Evolutionary conservation across 805 yeast species (phyloP).

Genomic region (Ogataea siamensis): DNA sequence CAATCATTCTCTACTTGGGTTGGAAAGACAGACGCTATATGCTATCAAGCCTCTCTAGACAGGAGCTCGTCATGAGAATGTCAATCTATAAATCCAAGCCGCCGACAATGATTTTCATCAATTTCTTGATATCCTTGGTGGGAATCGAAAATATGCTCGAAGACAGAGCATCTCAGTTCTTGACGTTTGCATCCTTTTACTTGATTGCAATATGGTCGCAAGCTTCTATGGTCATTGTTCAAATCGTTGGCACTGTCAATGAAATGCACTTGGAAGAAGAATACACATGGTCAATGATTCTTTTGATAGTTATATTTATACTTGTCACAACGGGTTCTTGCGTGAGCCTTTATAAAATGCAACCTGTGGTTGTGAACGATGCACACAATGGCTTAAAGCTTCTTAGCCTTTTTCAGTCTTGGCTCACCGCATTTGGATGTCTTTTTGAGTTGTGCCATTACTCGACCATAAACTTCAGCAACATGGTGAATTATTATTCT

Average conservation of each 20-base stretch:
- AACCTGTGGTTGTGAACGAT: conserved; percentile 2
- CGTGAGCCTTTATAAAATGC: conserved; percentile 7
- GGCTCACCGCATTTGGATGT: conserved; percentile 24
- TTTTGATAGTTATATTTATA: conserved; percentile 6
- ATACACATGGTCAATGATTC: conserved; percentile 14
- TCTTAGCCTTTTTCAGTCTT: conserved; percentile 18
- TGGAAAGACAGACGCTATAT: conserved; percentile 17
- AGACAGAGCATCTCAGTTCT: conserved; percentile 6
- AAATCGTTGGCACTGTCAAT: conserved; percentile 10
- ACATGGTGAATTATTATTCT: conserved; percentile 18
- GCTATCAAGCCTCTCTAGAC: conserved; percentile 9
- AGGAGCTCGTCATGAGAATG: conserved; percentile 9
- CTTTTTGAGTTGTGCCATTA: conserved; percentile 25
- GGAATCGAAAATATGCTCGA: conserved; percentile 15
- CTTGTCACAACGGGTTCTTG: conserved; percentile 10
- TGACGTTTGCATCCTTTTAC: conserved; percentile 12
- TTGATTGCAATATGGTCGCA: conserved; percentile 16
- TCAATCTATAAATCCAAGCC: conserved; percentile 13
- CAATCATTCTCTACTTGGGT: conserved; percentile 11
- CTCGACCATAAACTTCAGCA: conserved; percentile 21
- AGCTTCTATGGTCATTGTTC: conserved; percentile 17
- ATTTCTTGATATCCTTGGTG: conserved; percentile 14
- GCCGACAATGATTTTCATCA: conserved; percentile 13
- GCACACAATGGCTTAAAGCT: conserved; percentile 11
- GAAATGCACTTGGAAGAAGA: conserved; percentile 11